Evolutionary conservation across 371 early-diverging fungal genomes (phyloP), one percentile per base, ranked within the genome.

Genomic region (Mucor velutinosus): DNA sequence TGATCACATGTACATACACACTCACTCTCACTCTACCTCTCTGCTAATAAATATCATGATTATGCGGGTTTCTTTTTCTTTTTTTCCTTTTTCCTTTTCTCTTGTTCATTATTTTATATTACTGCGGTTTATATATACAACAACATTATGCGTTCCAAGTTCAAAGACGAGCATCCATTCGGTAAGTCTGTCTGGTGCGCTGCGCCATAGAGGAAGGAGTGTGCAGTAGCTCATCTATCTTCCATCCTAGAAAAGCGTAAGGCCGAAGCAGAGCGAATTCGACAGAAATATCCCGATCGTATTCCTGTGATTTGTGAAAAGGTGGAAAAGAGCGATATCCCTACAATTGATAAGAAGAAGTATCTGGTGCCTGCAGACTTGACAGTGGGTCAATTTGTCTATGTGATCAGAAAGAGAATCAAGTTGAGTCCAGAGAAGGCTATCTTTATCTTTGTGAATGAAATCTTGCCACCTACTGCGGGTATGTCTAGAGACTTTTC

Each of bases 341-440:
- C 94, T 23, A 90, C 86, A 10, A 97, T 99, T 73, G 98, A 99
- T 85, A 97, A 97, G 90, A 98, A 97, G 78, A 99, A 98, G 81
- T 99, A 97, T 66, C 86, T 99, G 61, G 97, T 97, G 11, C 97
- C 98, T n/a, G 87, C 94, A 58, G 98, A 98, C 77, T 79, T 98
- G 62, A 98, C 97, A 1, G 95, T 98, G n/a, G 97, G 96, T 19
- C 97, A 98, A 74, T 98, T 98, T 75, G 95, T 97, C 59, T 97
- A 95, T 76, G 97, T 98, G 56, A 95, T 95, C 70, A 89, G 95
- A 75, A 95, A 94, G 80, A 89, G 95, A 70, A 94, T 95, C 82
- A 94, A 94, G 84, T 84, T 96, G 21, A 89, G 91, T 73, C 95
- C 96, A 30, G 99, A 99, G 71, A 95, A 97, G 85, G 99, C 99